Evolutionary conservation across 1,284 basidiomycete genomes (phyloP).

Genomic region (Cerrena zonata): DNA sequence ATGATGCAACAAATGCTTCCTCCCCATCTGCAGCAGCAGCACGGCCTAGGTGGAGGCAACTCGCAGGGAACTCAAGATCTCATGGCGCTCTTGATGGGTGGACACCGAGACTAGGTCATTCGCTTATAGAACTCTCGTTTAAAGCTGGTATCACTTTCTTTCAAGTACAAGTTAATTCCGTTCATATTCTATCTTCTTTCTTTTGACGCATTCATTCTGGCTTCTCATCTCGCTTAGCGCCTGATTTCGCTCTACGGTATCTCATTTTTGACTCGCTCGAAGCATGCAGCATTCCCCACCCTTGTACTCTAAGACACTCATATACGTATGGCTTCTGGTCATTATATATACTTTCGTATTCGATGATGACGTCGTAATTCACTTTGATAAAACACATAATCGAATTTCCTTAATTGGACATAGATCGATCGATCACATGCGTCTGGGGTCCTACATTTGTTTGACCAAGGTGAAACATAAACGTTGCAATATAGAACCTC

Average conservation of each 20-base stretch:
- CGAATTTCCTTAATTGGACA: background rate
- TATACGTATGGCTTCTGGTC: too few relatives aligned
- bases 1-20: conserved; percentile 50
- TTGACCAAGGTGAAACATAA: too few relatives aligned
- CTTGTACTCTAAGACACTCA: background rate
- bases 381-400: background rate
- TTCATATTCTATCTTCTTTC: background rate
- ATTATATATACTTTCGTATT: background rate
- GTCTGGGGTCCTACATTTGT: background rate
- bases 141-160: background rate
- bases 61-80: conserved; percentile 63
- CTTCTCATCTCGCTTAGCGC: background rate
- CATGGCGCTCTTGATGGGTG: conserved; percentile 75
- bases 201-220: background rate
- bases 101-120: conserved; percentile 42
- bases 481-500: too few relatives aligned
- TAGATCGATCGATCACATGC: background rate
- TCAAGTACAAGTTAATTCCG: background rate
- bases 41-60: conserved; percentile 38
- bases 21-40: conserved; percentile 57
- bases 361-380: background rate
- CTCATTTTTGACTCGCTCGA: background rate
- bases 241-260: background rate
- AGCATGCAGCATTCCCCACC: background rate
- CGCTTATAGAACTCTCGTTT: background rate